phyloP scores from a whole-genome alignment of 805 yeast genomes.

The Wickerhamomyces tratensis region DNA sequence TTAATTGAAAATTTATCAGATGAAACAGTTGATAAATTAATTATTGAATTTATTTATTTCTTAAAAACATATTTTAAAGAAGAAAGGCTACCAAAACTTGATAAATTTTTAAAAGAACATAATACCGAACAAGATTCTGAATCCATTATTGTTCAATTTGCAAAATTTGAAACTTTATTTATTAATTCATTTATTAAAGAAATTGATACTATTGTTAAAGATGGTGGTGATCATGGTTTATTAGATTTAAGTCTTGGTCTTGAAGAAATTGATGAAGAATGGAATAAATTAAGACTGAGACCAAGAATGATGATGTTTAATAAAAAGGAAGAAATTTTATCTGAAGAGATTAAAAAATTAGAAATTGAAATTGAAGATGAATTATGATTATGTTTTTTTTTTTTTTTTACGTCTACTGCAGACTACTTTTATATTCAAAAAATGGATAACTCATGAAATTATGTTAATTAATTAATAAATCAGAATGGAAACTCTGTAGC shows the following conservation, averaged over 20 bases:
- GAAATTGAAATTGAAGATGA: background rate
- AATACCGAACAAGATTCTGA: background rate
- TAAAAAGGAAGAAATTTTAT: background rate
- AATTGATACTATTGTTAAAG: background rate
- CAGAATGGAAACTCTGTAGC: too few species aligned
- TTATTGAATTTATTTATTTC: conserved; percentile 12
- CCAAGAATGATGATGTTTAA: conserved; percentile 7
- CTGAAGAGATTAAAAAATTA: background rate
- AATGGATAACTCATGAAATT: too few species aligned
- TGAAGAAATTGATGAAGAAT: conserved; percentile 13
- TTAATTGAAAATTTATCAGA: conserved; percentile 9
- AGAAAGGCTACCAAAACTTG: background rate
- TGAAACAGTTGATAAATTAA: conserved; percentile 10
- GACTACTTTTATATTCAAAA: too few species aligned
- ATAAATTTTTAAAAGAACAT: background rate
- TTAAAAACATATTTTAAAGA: conserved; percentile 8
- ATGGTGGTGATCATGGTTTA: conserved; percentile 4
- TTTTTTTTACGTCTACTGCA: too few species aligned
- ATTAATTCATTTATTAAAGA: conserved; percentile 3
- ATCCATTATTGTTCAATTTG: conserved; percentile 12
- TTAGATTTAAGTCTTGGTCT: conserved; percentile 11
- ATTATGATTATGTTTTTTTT: too few species aligned
- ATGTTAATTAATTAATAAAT: too few species aligned
- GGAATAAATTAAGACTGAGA: conserved; percentile 14
- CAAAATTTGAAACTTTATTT: conserved; percentile 8